Percentiles rank a stretch among this genome's conserved stretches.
Conservation (phyloP, 352 stramenopile species). For the Globisporangium irregulare region DNA sequence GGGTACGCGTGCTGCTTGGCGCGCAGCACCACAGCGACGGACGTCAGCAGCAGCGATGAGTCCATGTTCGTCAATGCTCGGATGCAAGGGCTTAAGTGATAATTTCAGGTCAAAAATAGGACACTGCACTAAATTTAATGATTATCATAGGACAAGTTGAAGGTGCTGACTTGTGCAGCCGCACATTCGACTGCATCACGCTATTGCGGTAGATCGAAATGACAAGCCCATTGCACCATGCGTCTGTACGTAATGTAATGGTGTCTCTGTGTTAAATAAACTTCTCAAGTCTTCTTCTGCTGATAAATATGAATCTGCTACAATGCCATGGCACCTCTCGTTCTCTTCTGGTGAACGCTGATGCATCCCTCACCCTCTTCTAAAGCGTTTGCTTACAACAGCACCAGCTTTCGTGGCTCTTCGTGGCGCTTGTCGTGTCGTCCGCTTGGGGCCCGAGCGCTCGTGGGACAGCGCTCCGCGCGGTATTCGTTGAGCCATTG, state of each 20-base stretch:
- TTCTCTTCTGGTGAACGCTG: background rate
- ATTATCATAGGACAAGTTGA: too few relatives aligned
- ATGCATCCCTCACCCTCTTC: background rate
- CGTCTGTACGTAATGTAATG: too few relatives aligned
- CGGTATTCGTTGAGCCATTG: constrained; percentile 22
- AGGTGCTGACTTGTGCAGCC: too few relatives aligned
- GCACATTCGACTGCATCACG: too few relatives aligned
- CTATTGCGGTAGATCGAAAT: too few relatives aligned
- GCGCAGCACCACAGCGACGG: constrained; percentile 7
- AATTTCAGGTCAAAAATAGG: too few relatives aligned
- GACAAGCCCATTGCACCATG: too few relatives aligned
- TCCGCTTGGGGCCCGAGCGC: background rate
- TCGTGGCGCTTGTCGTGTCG: background rate
- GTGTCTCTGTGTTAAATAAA: constrained; percentile 1
- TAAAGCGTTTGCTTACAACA: background rate
- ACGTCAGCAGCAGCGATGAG: background rate
- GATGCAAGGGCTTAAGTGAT: too few relatives aligned
- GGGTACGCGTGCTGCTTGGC: constrained; percentile 7
- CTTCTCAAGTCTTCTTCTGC: background rate
- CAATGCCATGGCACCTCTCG: background rate
- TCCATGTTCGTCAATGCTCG: background rate
- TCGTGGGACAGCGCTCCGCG: background rate
- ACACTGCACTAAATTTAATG: too few relatives aligned
- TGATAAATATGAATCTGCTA: constrained; percentile 7
- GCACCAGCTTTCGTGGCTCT: background rate